Base-by-base conservation (phyloP, 2,329 filamentous ascomycete species). In the Neofusicoccum sp. region DNA sequence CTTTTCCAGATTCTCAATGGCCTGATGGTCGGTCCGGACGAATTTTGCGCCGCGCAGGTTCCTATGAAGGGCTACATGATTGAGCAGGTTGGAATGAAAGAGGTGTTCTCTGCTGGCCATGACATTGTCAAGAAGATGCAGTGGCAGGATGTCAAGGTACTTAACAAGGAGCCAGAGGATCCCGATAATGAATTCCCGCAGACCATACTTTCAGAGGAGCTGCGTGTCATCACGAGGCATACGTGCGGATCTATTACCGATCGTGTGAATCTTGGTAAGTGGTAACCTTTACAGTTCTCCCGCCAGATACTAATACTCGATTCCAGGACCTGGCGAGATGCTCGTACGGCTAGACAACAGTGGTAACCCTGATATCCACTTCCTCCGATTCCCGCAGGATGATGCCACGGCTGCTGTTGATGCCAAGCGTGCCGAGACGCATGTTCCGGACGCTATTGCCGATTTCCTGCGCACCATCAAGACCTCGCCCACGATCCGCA, bases 211-310 rank as follows among this genome's bases (percentile, higher is more conserved):
- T 91, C 92, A 0, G 89, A 95, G 70, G 85, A 85, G 68, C 79
- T 97, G 65, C 86, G 92, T 33, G 83, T 96, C 16, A 84, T 96
- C 60, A 82, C 91, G 36, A 88, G 92, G 63, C 91, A 90, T 67
- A 86, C 89, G 65, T 87, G 89, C 67, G 91, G 92, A 54, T 91
- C 88, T 45, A 81, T 96, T 14, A 92, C 91, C 1, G 93, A 97
- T 76, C 86, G 93, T 41, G 83, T 97, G 71, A 96, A 96, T 68
- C 82, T 96, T 61, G 81, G 83, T 81, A 77, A 74, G 77, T 64
- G 29, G 36, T 4, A 12, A 12, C 33, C 5, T 60, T 16, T 8
- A 11, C 6, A 36, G 16, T 11, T 7, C 11, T 34, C 6, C 33
- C 36, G 16, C 7, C 3, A 49, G 31, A 39, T 66, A n/a, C 65